Evolutionary conservation across 805 yeast species (phyloP), one percentile per base, ranked within the genome.

Genomic region (Myxozyma mucilagina): DNA sequence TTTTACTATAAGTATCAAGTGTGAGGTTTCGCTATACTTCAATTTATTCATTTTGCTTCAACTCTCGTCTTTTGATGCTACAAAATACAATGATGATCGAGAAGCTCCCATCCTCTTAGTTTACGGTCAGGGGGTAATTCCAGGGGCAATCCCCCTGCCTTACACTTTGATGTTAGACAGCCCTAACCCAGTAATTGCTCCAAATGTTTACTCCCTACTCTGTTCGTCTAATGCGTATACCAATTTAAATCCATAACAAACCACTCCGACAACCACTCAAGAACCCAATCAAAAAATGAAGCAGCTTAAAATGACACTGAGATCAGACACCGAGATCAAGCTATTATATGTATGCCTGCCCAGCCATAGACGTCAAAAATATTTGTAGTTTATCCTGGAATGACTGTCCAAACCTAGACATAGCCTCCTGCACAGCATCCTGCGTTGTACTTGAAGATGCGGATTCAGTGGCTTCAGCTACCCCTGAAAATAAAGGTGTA

Each of bases 291-390:
- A 20, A 9, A 20, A 45, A 13, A 6, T 24, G 1, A 29, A 13
- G 36, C 1, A 4, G 3, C 34, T 13, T n/a, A 29, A 45, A 29
- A 8, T 16, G 18, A 29, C 32, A n/a, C n/a, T n/a, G n/a, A n/a
- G n/a, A n/a, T n/a, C n/a, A n/a, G n/a, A n/a, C n/a, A n/a, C n/a
- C 18, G 10, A 14, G 18, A 20, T 20, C 31, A n/a, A 5, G 42
- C 1, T 14, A 50, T 42, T 38, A 59, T 51, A 50, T 51, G 36
- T 50, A 50, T 9, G 50, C 63, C n/a, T 29, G 56, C 4, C 63
- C 63, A 14, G 48, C 42, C 38, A 41, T 34, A 16, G 60, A 35
- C 29, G 43, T 36, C 49, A 60, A 32, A 24, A 56, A 31, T 18
- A 34, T 34, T 53, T 48, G 57, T 41, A 59, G 31, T 35, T 43